Evolutionary conservation across 2,329 filamentous ascomycete species (phyloP), one percentile per base, ranked within the genome.

Genomic region (Colletotrichum filicis): DNA sequence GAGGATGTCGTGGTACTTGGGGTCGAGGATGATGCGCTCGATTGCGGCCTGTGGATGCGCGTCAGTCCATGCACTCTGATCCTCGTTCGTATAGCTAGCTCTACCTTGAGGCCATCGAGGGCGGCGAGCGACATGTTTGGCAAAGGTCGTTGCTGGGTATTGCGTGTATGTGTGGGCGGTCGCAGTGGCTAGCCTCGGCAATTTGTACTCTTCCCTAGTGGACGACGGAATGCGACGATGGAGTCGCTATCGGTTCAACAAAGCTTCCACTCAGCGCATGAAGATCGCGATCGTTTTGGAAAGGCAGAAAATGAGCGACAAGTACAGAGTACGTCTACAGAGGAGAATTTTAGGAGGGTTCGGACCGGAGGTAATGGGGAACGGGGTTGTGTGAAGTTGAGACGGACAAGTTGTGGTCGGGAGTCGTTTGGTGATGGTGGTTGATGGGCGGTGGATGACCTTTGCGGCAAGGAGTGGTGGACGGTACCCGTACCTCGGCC

Each of bases 1-100:
- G 74, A 99, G 90, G 68, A 95, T 82, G 79, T 97, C 94, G 79
- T 97, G 94, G 85, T 98, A 94, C 76, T 91, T 89, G 6, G 95
- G 95, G 81, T 98, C 92, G 74, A 97, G 90, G 76, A 95, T 87
- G 69, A 98, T 88, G 77, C 89, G 89, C 85, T 97, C 95, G 77
- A 95, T 85, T 74, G 89, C 87, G 77, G 88, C 87, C 93, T 96
- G 79, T 49, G n/a, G 2, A 30, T 52, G 37, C n/a, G 53, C 24
- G 62, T 74, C 14, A 74, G 73, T 53, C 22, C 35, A 49, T 19
- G 24, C 16, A 22, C 24, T 28, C 5, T n/a, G 3, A 16, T 1
- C 12, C 5, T 8, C 24, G 30, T 30, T 19, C 19, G 7, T 4
- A 22, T 42, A 19, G 56, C 9, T 30, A 46, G 42, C 35, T 62